These are phyloP conservation scores for Sapria himalayana DNA, from an alignment of 345 rosid species.

Conservation along the genomic window DNA sequence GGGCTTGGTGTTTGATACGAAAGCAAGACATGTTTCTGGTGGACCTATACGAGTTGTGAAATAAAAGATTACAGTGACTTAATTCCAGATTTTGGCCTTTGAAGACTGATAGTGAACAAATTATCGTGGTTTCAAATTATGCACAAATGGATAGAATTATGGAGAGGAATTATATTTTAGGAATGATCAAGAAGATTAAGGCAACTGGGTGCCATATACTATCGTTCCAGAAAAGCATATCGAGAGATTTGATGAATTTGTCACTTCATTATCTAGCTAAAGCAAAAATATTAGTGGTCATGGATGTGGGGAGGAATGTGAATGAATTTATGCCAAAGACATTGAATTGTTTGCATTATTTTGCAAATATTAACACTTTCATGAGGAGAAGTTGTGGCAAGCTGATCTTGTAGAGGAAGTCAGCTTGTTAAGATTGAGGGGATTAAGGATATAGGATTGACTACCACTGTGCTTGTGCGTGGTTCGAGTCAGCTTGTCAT, in stretches of 20 bases:
- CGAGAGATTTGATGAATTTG: conserved; percentile 88
- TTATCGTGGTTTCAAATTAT: conserved; percentile 85
- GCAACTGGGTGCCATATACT: conserved; percentile 77
- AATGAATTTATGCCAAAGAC: conserved; percentile 91
- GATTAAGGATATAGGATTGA: conserved; percentile 12
- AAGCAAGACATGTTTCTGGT: conserved; percentile 78
- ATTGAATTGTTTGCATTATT: conserved; percentile 85
- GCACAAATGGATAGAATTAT: conserved; percentile 97
- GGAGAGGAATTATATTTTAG: conserved; percentile 86
- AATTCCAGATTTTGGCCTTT: conserved; percentile 97
- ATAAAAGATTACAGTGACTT: conserved; percentile 83
- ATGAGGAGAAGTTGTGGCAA: conserved; percentile 64
- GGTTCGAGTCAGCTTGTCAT: background rate
- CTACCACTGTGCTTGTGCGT: background rate
- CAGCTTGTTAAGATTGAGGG: background rate
- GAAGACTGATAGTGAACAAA: conserved; percentile 89
- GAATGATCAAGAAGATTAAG: conserved; percentile 92
- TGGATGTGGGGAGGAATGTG: conserved; percentile 92
- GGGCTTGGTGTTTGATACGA: conserved; percentile 85
- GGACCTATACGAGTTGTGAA: conserved; percentile 72
- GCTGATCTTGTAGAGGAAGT: conserved; percentile 17
- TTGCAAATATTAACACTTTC: conserved; percentile 80
- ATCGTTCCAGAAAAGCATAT: conserved; percentile 87
- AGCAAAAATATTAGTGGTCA: conserved; percentile 77
- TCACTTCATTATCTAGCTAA: conserved; percentile 87